A percentile compares a stretch with the other conserved stretches of the same genome.
Conservation (phyloP, 1,284 basidiomycete genomes). For the Microbotryum silenes-acaulis region DNA sequence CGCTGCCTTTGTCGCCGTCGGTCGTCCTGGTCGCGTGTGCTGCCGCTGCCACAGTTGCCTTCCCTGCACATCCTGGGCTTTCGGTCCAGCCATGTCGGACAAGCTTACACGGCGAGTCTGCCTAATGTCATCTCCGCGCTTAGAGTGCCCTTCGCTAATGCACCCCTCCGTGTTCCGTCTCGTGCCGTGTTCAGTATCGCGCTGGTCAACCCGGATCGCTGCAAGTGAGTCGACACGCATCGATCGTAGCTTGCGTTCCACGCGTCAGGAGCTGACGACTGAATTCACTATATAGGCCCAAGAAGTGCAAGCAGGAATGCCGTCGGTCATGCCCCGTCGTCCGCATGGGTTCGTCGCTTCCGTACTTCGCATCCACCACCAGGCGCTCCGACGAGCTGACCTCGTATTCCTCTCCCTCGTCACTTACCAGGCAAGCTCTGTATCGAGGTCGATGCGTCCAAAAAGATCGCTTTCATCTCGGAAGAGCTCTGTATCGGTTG, state of each 20-base stretch:
- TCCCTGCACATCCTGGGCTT: neutral
- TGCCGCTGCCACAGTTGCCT: neutral
- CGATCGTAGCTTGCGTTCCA: neutral
- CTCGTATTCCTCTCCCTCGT: neutral
- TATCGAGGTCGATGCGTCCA: constrained; percentile 83
- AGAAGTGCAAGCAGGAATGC: constrained; percentile 72
- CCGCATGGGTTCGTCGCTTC: constrained; percentile 70
- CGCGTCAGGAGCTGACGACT: neutral
- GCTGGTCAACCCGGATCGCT: constrained; percentile 35
- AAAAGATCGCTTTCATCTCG: constrained; percentile 82
- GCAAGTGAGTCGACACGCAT: neutral
- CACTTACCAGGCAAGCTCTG: constrained; percentile 70
- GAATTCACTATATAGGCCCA: constrained; percentile 41
- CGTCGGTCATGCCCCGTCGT: constrained; percentile 98
- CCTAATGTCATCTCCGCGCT: neutral
- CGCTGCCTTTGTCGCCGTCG: neutral
- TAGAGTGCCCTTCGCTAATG: too few relatives aligned
- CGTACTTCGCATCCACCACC: neutral
- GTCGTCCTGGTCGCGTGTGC: too few relatives aligned
- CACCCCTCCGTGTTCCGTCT: too few relatives aligned
- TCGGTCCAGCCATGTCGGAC: constrained; percentile 20
- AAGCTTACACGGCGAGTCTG: constrained; percentile 17
- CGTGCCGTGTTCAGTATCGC: constrained; percentile 10
- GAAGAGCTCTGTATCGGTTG: constrained; percentile 70
- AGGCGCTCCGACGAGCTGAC: neutral